phyloP scores from a whole-genome alignment of 441 rosid genomes.

The Populus tomentosa region DNA sequence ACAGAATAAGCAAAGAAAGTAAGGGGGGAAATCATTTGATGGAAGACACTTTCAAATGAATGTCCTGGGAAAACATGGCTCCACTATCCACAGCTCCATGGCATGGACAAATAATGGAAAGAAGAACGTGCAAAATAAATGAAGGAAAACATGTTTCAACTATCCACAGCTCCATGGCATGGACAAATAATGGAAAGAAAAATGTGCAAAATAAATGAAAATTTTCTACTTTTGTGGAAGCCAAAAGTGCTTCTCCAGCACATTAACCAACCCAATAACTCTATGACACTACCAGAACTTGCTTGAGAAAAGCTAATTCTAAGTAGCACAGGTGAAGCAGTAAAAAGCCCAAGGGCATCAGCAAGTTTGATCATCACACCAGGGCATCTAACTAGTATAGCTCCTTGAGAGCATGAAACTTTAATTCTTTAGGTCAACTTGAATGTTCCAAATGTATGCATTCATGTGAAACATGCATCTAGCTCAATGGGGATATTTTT shows the following conservation, averaged over 20 bases:
- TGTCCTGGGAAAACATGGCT: not conserved
- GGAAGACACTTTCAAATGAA: not conserved
- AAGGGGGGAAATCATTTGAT: not conserved
- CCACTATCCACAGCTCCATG: not conserved
- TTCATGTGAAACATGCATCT: no score
- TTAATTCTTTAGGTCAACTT: no score
- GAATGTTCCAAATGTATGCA: no score
- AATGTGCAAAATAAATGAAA: not conserved
- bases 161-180: not conserved
- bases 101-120: not conserved
- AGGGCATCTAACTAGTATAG: no score
- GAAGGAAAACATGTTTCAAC: not conserved
- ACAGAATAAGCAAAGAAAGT: not conserved
- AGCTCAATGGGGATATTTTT: no score
- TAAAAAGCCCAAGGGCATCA: not conserved
- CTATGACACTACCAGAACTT: not conserved
- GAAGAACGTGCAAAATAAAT: not conserved
- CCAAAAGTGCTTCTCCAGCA: not conserved
- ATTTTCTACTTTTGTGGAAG: not conserved
- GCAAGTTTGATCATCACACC: not conserved
- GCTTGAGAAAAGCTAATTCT: not conserved
- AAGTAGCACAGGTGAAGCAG: not conserved
- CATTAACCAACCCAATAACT: not conserved
- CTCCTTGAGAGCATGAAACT: no score
- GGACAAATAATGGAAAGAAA: not conserved